These are phyloP conservation scores for Xylaria polymorpha DNA, from an alignment of 2,329 filamentous ascomycete species.

Conservation along the genomic window DNA sequence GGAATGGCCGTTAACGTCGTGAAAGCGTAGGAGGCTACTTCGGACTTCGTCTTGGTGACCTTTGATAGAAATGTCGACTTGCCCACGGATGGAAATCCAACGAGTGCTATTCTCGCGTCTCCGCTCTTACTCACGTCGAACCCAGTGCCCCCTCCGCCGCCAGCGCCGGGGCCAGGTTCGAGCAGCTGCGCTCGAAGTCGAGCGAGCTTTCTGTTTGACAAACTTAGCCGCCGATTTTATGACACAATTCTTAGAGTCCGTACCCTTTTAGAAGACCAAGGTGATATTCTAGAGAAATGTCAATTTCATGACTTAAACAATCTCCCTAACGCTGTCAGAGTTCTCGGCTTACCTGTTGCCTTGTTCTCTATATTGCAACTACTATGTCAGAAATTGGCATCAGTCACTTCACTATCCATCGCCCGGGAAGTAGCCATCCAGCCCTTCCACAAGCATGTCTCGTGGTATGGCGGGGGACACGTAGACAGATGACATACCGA, in stretches of 20 bases:
- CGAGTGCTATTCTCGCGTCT: conserved; percentile 94
- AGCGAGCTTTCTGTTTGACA: conserved; percentile 81
- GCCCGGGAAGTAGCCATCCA: conserved; percentile 18
- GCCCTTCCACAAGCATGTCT: conserved; percentile 18
- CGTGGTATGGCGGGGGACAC: conserved; percentile 24
- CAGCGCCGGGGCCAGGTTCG: conserved; percentile 84
- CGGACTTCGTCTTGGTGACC: conserved; percentile 96
- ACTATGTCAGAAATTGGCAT: conserved; percentile 37
- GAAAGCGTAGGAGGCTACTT: conserved; percentile 96
- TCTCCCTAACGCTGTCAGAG: neutral
- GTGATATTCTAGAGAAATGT: conserved; percentile 81
- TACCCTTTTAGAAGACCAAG: conserved; percentile 97
- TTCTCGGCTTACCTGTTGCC: conserved; percentile 82
- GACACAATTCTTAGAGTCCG: conserved; percentile 43
- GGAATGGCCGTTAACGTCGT: conserved; percentile 97
- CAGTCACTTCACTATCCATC: conserved; percentile 26
- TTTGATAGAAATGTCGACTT: conserved; percentile 99
- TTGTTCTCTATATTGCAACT: conserved; percentile 82
- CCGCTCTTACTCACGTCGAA: conserved; percentile 97
- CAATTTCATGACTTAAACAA: conserved; percentile 19
- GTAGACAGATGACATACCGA: conserved; percentile 14
- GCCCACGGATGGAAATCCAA: conserved; percentile 98
- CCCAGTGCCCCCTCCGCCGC: conserved; percentile 81
- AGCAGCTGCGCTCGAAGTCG: conserved; percentile 93
- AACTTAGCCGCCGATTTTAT: conserved; percentile 24